Conservation (phyloP, 148 eudicot species). For the Hydrangea macrophylla region DNA sequence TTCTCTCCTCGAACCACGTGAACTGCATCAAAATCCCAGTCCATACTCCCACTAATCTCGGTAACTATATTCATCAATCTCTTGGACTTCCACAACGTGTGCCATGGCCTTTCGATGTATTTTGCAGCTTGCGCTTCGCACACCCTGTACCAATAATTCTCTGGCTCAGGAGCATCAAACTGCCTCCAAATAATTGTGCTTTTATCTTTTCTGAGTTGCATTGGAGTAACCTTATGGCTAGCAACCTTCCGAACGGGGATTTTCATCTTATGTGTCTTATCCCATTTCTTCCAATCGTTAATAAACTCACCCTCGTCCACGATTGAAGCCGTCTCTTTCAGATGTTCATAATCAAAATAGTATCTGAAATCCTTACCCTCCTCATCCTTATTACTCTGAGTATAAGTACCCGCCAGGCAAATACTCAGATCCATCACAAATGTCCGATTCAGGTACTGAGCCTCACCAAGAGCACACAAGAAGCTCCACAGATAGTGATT, state of each 20-base stretch:
- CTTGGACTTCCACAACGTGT: conserved; percentile 94
- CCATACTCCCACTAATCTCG: conserved; percentile 86
- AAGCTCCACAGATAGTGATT: conserved; percentile 93
- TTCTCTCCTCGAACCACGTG: conserved; percentile 94
- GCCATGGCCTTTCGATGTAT: conserved; percentile 83
- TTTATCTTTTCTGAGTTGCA: conserved; percentile 71
- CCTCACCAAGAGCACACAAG: conserved; percentile 95
- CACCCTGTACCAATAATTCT: conserved; percentile 91
- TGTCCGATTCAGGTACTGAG: conserved; percentile 79
- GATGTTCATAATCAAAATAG: conserved; percentile 91
- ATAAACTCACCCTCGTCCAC: conserved; percentile 79
- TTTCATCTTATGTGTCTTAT: conserved; percentile 65
- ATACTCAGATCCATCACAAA: conserved; percentile 89
- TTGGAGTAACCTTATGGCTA: conserved; percentile 62
- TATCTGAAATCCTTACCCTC: conserved; percentile 92
- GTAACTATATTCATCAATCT: conserved; percentile 94
- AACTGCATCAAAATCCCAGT: conserved; percentile 94
- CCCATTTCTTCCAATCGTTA: conserved; percentile 77
- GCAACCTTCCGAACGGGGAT: conserved; percentile 64
- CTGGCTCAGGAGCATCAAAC: conserved; percentile 88
- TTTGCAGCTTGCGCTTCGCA: conserved; percentile 84
- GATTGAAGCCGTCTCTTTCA: conserved; percentile 74
- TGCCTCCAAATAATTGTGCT: conserved; percentile 92
- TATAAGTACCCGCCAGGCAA: conserved; percentile 64
- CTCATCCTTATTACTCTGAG: conserved; percentile 61